Base-by-base conservation (phyloP, 2,329 filamentous ascomycete species). In the Fusarium neocosmosporiellum region DNA sequence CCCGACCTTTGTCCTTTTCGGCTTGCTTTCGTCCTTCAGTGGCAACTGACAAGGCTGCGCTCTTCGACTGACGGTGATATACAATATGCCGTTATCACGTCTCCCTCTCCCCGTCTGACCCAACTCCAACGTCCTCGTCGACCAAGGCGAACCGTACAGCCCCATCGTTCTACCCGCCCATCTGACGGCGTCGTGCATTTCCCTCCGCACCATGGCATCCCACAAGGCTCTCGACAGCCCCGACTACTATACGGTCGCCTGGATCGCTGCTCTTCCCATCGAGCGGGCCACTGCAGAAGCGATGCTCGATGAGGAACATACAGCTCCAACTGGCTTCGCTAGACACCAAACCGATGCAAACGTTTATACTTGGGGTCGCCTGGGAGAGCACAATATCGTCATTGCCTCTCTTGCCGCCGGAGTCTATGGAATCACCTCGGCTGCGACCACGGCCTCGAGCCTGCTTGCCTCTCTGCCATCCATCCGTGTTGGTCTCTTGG, bases 351-450 rank as follows among this genome's bases (percentile, higher is more conserved):
- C 22, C 5, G 79, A 81, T 16, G 57, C 57, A 0, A 81, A 81
- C 36, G 59, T 59, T 0, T 81, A 81, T 33, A 74, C 68, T 0
- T 78, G 73, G 59, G 78, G 77, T 2, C 69, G 71, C 0, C 66
- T 81, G 2, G 70, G 75, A 1, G 11, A 61, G 0, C 78, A 81
- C 36, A 78, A 80, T 3, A 37, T 81, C 0, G 76, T 79, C 1
- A 79, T 80, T 1, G 71, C 74, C 2, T 77, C 70, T 2, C 66
- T 80, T 2, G 62, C 74, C 1, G 71, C 67, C 1, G 76, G 77
- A 0, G 48, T 63, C 0, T 71, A 67, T 9, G 77, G 78, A 0
- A 73, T 39, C 0, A 57, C 29, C 1, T 67, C 70, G 0, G 73
- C 78, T 2, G 63, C 74, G 0, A 72, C 31, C 4, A 74, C 68